Evolutionary conservation across 192 early-diverging fungal species (phyloP).

Genomic region (Geosiphon pyriformis): DNA sequence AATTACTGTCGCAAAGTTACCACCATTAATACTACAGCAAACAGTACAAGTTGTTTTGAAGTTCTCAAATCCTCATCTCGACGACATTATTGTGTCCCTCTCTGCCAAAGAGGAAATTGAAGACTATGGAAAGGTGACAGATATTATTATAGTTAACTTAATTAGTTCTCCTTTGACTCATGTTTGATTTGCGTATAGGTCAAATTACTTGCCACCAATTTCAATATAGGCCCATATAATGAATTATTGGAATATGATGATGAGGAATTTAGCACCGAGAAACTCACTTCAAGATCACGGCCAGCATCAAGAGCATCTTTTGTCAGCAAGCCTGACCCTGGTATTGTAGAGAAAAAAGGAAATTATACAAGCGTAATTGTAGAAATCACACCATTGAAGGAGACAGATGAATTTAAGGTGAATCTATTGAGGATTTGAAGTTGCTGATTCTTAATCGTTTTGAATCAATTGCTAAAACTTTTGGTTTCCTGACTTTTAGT

Average conservation of each 20-base stretch:
- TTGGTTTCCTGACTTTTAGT: too few species aligned
- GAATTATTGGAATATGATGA: conserved; percentile 81
- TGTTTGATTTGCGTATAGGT: conserved; percentile 31
- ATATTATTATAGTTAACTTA: not conserved
- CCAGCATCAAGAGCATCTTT: conserved; percentile 11
- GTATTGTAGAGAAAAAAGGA: conserved; percentile 56
- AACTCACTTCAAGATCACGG: conserved; percentile 29
- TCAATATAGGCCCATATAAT: conserved; percentile 66
- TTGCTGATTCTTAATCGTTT: conserved; percentile 3
- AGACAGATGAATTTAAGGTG: conserved; percentile 48
- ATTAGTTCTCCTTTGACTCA: not conserved
- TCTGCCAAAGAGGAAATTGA: conserved; percentile 38
- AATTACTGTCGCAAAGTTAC: conserved; percentile 58
- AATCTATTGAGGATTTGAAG: not conserved
- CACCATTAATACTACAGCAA: conserved; percentile 35
- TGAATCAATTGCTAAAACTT: too few species aligned
- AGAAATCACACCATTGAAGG: conserved; percentile 47
- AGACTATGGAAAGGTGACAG: conserved; percentile 23
- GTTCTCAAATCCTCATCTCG: conserved; percentile 78
- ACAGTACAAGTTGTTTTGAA: conserved; percentile 53
- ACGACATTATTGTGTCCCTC: conserved; percentile 59
- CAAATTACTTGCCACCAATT: conserved; percentile 53
- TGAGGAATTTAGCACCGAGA: conserved; percentile 40
- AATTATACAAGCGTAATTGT: conserved; percentile 58
- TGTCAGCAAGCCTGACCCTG: conserved; percentile 31